Percentiles rank a stretch among this genome's conserved stretches.
phyloP scores from a whole-genome alignment of 345 rosid genomes.

The Camelina hispida region DNA sequence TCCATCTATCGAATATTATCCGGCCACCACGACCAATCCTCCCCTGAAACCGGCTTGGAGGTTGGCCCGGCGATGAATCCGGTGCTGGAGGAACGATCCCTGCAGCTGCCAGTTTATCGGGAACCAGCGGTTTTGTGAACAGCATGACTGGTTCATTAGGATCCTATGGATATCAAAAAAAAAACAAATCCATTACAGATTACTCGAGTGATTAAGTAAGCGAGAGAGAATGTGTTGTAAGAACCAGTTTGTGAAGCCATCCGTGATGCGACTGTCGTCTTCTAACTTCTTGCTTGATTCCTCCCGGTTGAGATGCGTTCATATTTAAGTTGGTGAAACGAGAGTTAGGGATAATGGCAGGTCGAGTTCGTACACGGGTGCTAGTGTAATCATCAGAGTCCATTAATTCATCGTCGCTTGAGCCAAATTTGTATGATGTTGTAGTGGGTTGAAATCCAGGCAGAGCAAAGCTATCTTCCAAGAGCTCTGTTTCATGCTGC shows the following conservation, averaged over 20 bases:
- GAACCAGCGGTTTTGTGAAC: conserved; percentile 89
- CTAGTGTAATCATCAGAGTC: conserved; percentile 86
- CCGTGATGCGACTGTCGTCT: conserved; percentile 62
- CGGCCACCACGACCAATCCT: conserved; percentile 98
- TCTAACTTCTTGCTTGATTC: conserved; percentile 71
- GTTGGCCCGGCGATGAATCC: conserved; percentile 42
- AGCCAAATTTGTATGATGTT: conserved; percentile 67
- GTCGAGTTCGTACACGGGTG: conserved; percentile 57
- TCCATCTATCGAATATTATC: conserved; percentile 92
- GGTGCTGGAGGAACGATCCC: conserved; percentile 82
- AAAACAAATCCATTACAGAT: not conserved
- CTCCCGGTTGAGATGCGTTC: conserved; percentile 54
- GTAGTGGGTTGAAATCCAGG: conserved; percentile 67
- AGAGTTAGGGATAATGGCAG: conserved; percentile 53
- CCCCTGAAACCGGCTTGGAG: conserved; percentile 69
- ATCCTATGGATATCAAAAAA: conserved; percentile 54
- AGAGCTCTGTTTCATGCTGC: conserved; percentile 87
- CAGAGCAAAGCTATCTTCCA: conserved; percentile 74
- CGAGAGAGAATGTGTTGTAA: conserved; percentile 3
- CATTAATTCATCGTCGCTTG: conserved; percentile 83
- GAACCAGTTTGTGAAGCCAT: conserved; percentile 91
- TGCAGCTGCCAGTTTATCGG: conserved; percentile 86
- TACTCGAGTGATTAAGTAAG: conserved; percentile 8
- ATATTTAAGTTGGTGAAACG: conserved; percentile 55
- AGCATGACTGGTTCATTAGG: conserved; percentile 85